phyloP scores from a whole-genome alignment of 2,329 filamentous ascomycete species.

The Colletotrichum ledebouriae region DNA sequence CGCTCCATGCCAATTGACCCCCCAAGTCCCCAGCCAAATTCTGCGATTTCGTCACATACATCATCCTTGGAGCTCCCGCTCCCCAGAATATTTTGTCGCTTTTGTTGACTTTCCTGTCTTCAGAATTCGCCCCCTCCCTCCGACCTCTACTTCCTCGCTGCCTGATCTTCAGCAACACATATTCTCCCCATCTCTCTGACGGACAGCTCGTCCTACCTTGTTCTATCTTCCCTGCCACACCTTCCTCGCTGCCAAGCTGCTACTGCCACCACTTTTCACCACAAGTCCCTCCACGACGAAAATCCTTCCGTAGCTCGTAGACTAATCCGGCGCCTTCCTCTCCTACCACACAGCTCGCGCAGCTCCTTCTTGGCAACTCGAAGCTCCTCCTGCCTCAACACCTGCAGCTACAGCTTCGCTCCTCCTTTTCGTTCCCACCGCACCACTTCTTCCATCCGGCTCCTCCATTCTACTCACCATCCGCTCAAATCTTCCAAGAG shows the following conservation, averaged over 20 bases:
- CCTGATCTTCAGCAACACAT: neutral
- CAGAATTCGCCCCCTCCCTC: neutral
- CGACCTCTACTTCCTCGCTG: neutral
- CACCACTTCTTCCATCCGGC: slow-evolving; percentile 48
- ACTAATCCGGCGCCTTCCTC: slow-evolving; percentile 43
- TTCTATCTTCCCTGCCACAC: neutral
- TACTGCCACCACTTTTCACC: slow-evolving; percentile 44
- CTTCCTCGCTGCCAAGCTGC: slow-evolving; percentile 45
- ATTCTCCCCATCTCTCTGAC: slow-evolving; percentile 5
- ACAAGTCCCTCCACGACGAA: slow-evolving; percentile 42
- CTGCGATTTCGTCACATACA: slow-evolving; percentile 42
- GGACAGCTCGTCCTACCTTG: too few species aligned
- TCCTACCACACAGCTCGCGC: slow-evolving; percentile 58
- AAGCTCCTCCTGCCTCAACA: slow-evolving; percentile 51
- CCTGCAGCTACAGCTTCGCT: slow-evolving; percentile 47
- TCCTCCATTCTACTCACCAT: slow-evolving; percentile 57
- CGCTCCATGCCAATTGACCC: slow-evolving; percentile 40
- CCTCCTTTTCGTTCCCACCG: slow-evolving; percentile 45
- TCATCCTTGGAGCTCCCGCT: slow-evolving; percentile 37
- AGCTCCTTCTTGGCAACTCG: slow-evolving; percentile 65
- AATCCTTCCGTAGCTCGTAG: slow-evolving; percentile 36
- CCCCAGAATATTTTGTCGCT: slow-evolving; percentile 7
- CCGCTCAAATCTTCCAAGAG: slow-evolving; percentile 56
- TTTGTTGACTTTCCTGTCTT: slow-evolving; percentile 19
- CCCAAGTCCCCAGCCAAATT: slow-evolving; percentile 29